These are phyloP conservation scores for Phytopythium oedochilum DNA, from an alignment of 352 stramenopile genomes.

Conservation along the genomic window DNA sequence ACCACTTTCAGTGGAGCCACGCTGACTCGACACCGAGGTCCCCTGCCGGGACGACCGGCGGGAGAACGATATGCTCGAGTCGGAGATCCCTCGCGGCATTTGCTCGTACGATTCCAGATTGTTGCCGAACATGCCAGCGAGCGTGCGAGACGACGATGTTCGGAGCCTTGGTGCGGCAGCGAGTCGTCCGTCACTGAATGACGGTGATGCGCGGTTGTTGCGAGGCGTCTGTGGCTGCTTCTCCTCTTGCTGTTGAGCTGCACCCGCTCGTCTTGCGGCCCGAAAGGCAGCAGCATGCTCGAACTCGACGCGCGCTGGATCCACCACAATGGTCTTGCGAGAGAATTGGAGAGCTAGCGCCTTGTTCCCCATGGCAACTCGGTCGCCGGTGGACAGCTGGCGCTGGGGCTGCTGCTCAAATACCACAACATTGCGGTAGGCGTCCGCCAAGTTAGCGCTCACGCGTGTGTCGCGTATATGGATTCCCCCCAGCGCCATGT, in stretches of 20 bases:
- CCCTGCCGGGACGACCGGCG: slow-evolving; percentile 1
- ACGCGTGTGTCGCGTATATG: slow-evolving; percentile 65
- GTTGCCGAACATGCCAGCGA: slow-evolving; percentile 28
- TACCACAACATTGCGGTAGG: slow-evolving; percentile 71
- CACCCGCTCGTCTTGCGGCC: slow-evolving; percentile 3
- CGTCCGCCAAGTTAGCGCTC: slow-evolving; percentile 44
- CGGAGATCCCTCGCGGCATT: slow-evolving; percentile 1
- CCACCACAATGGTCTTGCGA: slow-evolving; percentile 36
- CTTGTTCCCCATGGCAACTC: slow-evolving; percentile 9
- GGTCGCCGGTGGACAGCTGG: background rate
- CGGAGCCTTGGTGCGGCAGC: slow-evolving; percentile 18
- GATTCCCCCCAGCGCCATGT: slow-evolving; percentile 51
- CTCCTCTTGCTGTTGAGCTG: background rate
- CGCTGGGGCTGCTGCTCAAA: slow-evolving; percentile 33
- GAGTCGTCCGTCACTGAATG: background rate
- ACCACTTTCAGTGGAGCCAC: background rate
- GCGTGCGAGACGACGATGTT: slow-evolving; percentile 34
- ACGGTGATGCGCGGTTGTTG: background rate
- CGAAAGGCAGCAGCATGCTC: slow-evolving; percentile 9
- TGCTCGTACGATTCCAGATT: slow-evolving; percentile 6
- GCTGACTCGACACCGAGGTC: background rate
- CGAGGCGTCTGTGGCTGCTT: background rate
- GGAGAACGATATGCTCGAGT: slow-evolving; percentile 5
- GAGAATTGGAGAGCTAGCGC: slow-evolving; percentile 65
- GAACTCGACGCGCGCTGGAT: slow-evolving; percentile 33